A percentile compares a stretch with the other conserved stretches of the same genome.
Evolutionary conservation across 768 basidiomycete genomes (phyloP).

Genomic region (Tulasnella sp.): DNA sequence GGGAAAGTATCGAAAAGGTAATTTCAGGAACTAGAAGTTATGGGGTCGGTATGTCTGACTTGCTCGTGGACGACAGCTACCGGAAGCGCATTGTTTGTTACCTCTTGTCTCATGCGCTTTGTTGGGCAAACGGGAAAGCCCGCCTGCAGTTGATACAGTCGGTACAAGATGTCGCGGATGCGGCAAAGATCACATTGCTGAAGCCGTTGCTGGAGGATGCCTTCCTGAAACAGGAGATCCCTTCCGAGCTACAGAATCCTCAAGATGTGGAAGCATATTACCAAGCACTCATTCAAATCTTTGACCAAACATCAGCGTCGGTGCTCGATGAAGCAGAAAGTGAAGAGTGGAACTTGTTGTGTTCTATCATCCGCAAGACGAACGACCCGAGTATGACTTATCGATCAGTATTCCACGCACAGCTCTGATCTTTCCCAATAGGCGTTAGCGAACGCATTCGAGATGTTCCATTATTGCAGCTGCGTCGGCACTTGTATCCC

Average conservation of each 20-base stretch:
- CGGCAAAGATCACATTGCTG: conserved; percentile 41
- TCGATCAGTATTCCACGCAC: background rate
- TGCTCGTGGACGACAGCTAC: conserved; percentile 36
- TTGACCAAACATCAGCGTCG: conserved; percentile 40
- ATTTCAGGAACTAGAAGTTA: conserved; percentile 40
- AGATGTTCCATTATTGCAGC: background rate
- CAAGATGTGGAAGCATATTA: background rate
- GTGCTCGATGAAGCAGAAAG: conserved; percentile 9
- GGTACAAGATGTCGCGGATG: conserved; percentile 37
- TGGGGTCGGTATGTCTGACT: conserved; percentile 31
- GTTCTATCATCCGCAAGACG: too few species aligned
- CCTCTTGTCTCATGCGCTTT: conserved; percentile 64
- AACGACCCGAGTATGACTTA: too few species aligned
- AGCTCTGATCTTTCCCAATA: background rate
- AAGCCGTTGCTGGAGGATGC: conserved; percentile 41
- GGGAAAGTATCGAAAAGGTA: too few species aligned
- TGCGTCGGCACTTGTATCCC: background rate
- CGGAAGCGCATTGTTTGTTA: conserved; percentile 62
- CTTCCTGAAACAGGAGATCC: background rate
- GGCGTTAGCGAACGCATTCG: background rate
- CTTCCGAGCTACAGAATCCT: background rate
- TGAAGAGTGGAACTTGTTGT: background rate
- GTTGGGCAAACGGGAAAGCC: conserved; percentile 37
- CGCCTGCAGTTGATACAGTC: conserved; percentile 44
- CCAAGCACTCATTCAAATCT: conserved; percentile 19